Evolutionary conservation across 768 basidiomycete species (phyloP).

Genomic region (Pisolithus tinctorius): DNA sequence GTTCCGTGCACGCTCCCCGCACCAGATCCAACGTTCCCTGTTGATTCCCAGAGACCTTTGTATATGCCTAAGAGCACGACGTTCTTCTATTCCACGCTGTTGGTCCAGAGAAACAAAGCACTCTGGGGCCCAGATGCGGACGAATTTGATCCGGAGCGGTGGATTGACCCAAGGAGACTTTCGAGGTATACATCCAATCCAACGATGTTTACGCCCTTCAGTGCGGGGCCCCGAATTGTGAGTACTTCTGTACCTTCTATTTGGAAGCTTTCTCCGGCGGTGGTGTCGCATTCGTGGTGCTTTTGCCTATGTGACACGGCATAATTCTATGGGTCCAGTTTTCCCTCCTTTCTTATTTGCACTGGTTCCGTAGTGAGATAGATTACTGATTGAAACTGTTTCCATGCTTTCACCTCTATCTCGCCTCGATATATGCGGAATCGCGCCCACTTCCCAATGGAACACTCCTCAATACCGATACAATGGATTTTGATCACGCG

Average conservation of each 20-base stretch:
- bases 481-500: no score
- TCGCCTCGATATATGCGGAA: no score
- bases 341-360: no score
- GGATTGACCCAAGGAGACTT: slow-evolving; percentile 56
- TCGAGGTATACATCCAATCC: slow-evolving; percentile 49
- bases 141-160: slow-evolving; percentile 73
- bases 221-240: slow-evolving; percentile 57
- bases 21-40: slow-evolving; percentile 41
- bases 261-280: neutral
- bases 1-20: slow-evolving; percentile 44
- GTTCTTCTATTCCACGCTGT: slow-evolving; percentile 53
- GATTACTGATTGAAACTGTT: no score
- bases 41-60: slow-evolving; percentile 32
- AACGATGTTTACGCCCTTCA: slow-evolving; percentile 69
- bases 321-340: neutral
- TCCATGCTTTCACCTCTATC: no score
- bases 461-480: no score
- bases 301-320: neutral
- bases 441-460: no score
- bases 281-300: neutral
- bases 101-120: slow-evolving; percentile 59
- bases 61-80: slow-evolving; percentile 55
- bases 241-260: slow-evolving; percentile 10
- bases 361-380: no score
- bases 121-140: slow-evolving; percentile 75